These are phyloP conservation scores for Earliella scabrosa DNA, from an alignment of 1,284 basidiomycete genomes.

Conservation along the genomic window DNA sequence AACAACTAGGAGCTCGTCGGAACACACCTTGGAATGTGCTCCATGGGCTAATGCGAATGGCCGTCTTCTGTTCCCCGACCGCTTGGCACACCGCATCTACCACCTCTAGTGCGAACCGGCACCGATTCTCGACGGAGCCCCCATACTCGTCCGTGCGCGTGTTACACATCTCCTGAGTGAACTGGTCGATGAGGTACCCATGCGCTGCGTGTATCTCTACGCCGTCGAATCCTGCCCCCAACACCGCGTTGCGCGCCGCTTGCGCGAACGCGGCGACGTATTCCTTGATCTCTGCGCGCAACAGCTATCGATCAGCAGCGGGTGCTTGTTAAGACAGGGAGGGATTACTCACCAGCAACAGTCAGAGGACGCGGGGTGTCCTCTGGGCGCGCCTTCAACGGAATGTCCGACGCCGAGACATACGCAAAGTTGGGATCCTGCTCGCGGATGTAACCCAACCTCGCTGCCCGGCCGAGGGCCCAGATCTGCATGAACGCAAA, in stretches of 20 bases:
- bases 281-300: constrained; percentile 43
- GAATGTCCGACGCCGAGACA: constrained; percentile 44
- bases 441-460: constrained; percentile 30
- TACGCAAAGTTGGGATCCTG: constrained; percentile 41
- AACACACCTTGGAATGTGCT: constrained; percentile 38
- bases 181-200: constrained; percentile 49
- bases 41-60: constrained; percentile 61
- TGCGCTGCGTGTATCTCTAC: constrained; percentile 38
- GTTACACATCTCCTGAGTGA: constrained; percentile 49
- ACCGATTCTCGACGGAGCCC: constrained; percentile 57
- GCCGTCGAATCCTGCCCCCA: constrained; percentile 52
- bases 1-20: constrained; percentile 34
- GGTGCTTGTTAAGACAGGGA: not conserved
- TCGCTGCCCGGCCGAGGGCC: constrained; percentile 47
- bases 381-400: constrained; percentile 37
- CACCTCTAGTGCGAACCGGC: constrained; percentile 52
- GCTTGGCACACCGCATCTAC: constrained; percentile 52
- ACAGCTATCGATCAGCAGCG: not conserved
- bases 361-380: constrained; percentile 39
- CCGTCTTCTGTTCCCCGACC: constrained; percentile 46
- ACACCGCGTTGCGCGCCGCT: constrained; percentile 48
- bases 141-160: constrained; percentile 64
- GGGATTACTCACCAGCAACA: constrained; percentile 25
- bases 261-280: constrained; percentile 41
- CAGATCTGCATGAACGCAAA: constrained; percentile 52